Evolutionary conservation across 306 rosid genomes (phyloP).

Genomic region (Lathyrus aphaca): DNA sequence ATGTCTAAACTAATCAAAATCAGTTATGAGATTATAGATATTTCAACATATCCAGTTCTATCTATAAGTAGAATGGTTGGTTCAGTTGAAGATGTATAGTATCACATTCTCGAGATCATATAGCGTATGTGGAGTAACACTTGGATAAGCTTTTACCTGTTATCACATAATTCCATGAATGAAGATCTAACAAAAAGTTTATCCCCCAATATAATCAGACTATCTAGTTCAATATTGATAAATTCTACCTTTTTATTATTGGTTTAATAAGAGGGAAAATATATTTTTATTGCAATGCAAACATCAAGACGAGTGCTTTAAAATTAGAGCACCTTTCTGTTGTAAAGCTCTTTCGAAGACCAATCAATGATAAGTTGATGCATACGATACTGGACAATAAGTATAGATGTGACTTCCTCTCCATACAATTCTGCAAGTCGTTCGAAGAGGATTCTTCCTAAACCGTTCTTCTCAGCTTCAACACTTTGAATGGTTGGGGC

Average conservation of each 20-base stretch:
- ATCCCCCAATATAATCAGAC: slow-evolving; percentile 26
- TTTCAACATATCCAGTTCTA: slow-evolving; percentile 94
- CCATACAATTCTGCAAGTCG: slow-evolving; percentile 84
- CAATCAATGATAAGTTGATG: slow-evolving; percentile 49
- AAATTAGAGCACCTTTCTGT: too few species aligned
- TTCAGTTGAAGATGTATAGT: slow-evolving; percentile 80
- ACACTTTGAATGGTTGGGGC: slow-evolving; percentile 99
- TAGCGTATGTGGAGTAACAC: slow-evolving; percentile 87
- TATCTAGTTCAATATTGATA: too few species aligned
- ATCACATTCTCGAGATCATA: slow-evolving; percentile 74
- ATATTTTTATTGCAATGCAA: too few species aligned
- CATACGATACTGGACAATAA: slow-evolving; percentile 97
- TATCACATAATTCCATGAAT: slow-evolving; percentile 26
- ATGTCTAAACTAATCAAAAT: too few species aligned
- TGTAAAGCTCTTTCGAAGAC: too few species aligned
- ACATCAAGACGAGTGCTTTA: too few species aligned
- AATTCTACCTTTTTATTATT: too few species aligned
- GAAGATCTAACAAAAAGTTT: slow-evolving; percentile 22
- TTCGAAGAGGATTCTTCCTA: slow-evolving; percentile 92
- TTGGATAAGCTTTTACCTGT: slow-evolving; percentile 88
- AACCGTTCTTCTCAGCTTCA: slow-evolving; percentile 98
- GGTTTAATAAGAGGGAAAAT: too few species aligned
- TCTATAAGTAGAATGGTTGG: slow-evolving; percentile 93
- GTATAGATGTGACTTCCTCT: slow-evolving; percentile 82
- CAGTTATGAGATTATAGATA: too few species aligned